phyloP scores from a whole-genome alignment of 352 stramenopile genomes.

The Globisporangium orthogonon region DNA sequence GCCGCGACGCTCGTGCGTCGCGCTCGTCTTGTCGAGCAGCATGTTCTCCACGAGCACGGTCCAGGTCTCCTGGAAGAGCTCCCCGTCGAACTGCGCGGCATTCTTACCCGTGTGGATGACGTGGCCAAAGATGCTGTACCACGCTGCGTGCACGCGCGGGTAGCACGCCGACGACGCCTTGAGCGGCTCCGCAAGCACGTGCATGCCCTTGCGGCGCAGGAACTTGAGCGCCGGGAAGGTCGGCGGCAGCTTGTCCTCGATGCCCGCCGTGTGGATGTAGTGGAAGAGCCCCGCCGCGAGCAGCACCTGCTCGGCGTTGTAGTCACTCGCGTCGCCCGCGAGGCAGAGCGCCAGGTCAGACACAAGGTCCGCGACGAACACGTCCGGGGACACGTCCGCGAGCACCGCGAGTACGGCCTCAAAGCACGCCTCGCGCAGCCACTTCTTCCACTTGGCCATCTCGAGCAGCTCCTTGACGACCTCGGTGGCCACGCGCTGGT shows the following conservation, averaged over 20 bases:
- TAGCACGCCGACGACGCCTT: conserved; percentile 64
- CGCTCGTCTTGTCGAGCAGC: conserved; percentile 32
- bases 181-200: conserved; percentile 54
- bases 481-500: conserved; percentile 28
- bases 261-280: conserved; percentile 43
- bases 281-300: conserved; percentile 67
- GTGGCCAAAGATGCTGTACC: conserved; percentile 72
- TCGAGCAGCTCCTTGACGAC: conserved; percentile 36
- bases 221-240: conserved; percentile 36
- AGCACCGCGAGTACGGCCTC: conserved; percentile 63
- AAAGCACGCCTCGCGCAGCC: conserved; percentile 75
- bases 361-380: conserved; percentile 46
- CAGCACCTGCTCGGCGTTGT: conserved; percentile 76
- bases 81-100: conserved; percentile 33
- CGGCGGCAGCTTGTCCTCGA: conserved; percentile 30
- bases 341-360: conserved; percentile 21
- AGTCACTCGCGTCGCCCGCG: conserved; percentile 30
- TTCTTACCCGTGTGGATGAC: conserved; percentile 43
- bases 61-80: conserved; percentile 76
- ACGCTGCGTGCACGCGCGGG: conserved; percentile 73
- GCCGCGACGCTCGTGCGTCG: conserved; percentile 74
- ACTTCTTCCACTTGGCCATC: conserved; percentile 79
- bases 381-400: conserved; percentile 30
- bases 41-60: conserved; percentile 77
- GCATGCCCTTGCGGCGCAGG: conserved; percentile 53